A percentile compares a stretch with the other conserved stretches of the same genome.
Conservation (phyloP, 495 filamentous ascomycete genomes). For the Lichenothelia convexa region DNA sequence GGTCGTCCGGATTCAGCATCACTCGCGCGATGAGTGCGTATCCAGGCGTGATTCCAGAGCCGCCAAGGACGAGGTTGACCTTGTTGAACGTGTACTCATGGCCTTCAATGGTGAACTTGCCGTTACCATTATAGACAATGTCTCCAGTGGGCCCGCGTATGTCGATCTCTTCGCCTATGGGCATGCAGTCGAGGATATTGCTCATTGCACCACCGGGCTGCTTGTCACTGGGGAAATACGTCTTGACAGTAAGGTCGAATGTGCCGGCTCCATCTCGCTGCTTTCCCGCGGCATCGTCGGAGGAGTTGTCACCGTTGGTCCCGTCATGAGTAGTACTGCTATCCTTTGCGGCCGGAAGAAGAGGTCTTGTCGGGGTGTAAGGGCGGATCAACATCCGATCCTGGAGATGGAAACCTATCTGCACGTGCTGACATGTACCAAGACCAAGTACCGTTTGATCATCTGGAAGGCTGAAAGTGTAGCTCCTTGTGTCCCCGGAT, state of each 20-base stretch:
- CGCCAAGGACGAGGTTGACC: slow-evolving; percentile 10
- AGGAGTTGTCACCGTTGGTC: slow-evolving; percentile 2
- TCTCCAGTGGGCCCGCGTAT: slow-evolving; percentile 12
- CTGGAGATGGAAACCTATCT: slow-evolving; percentile 19
- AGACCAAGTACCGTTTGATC: slow-evolving; percentile 11
- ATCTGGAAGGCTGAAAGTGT: slow-evolving; percentile 17
- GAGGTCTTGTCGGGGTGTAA: slow-evolving; percentile 16
- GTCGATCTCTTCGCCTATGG: slow-evolving; percentile 14
- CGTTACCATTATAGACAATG: slow-evolving; percentile 12
- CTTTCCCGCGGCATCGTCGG: no score
- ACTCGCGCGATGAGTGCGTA: slow-evolving; percentile 20
- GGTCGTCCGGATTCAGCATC: slow-evolving; percentile 7
- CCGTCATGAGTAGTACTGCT: background rate
- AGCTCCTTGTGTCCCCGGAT: slow-evolving; percentile 14
- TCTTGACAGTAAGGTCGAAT: slow-evolving; percentile 13
- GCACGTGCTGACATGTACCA: slow-evolving; percentile 19
- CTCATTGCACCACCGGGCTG: slow-evolving; percentile 16
- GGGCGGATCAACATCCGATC: slow-evolving; percentile 15
- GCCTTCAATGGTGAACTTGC: slow-evolving; percentile 9
- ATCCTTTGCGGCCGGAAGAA: slow-evolving; percentile 4
- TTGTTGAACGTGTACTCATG: slow-evolving; percentile 9
- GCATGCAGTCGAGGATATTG: slow-evolving; percentile 16
- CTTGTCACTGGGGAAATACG: slow-evolving; percentile 11
- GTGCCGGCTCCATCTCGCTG: slow-evolving; percentile 7
- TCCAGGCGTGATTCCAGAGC: slow-evolving; percentile 16